A percentile compares a stretch with the other conserved stretches of the same genome.
These are phyloP conservation scores for Mortierella sp. DNA, from an alignment of 371 early-diverging fungal genomes.

Conservation along the genomic window DNA sequence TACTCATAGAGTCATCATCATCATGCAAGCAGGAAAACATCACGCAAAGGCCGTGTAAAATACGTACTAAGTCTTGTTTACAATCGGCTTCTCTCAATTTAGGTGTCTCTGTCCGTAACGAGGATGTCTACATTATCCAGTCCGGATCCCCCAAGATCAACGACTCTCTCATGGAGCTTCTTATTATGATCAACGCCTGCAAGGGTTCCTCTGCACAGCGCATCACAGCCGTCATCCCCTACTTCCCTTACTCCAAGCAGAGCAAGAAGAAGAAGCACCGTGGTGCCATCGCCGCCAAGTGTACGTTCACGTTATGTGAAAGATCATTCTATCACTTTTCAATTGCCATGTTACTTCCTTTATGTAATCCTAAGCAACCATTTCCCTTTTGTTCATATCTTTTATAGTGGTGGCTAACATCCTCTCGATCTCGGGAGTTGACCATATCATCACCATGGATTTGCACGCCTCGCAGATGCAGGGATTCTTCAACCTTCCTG, in stretches of 20 bases:
- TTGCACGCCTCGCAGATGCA: constrained; percentile 95
- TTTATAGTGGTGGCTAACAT: constrained; percentile 92
- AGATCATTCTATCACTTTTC: background rate
- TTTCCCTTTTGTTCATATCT: background rate
- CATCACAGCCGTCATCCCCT: constrained; percentile 93
- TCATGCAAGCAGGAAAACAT: background rate
- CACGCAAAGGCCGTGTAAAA: background rate
- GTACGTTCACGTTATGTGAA: constrained; percentile 60
- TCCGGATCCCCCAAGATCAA: constrained; percentile 92
- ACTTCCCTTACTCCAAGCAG: constrained; percentile 98
- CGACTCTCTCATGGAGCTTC: constrained; percentile 96
- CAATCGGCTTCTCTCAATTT: constrained; percentile 27
- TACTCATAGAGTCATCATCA: background rate
- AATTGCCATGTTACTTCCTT: background rate
- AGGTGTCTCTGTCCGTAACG: constrained; percentile 93
- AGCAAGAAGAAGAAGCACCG: constrained; percentile 96
- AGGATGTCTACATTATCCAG: constrained; percentile 98
- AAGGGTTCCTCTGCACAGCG: constrained; percentile 91
- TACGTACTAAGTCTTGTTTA: background rate
- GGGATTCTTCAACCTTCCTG: constrained; percentile 96
- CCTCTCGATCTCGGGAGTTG: constrained; percentile 95
- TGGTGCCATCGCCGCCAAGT: constrained; percentile 95
- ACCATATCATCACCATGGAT: constrained; percentile 98
- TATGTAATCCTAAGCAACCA: background rate
- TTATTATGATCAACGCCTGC: constrained; percentile 97